Evolutionary conservation across 2,329 filamentous ascomycete genomes (phyloP), one percentile per base, ranked within the genome.

Genomic region (Lecanoromycetidae sp.): DNA sequence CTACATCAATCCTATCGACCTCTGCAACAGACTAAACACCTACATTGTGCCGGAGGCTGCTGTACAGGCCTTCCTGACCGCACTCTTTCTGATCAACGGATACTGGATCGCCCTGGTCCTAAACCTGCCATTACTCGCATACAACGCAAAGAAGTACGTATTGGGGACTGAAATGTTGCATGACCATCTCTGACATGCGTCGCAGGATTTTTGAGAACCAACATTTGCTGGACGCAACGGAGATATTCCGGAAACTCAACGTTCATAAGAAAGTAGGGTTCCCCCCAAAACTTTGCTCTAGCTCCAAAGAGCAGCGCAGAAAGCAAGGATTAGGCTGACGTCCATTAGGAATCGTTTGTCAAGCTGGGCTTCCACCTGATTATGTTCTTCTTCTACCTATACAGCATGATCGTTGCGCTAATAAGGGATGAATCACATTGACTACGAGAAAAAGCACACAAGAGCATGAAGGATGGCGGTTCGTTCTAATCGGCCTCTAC

Each of bases 301-400:
- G 26, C 13, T 10, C 12, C 26, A 23, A 27, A 17, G 15, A 30
- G 17, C 23, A 42, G 8, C 9, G 9, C 25, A 5, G n/a, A n/a
- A n/a, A n/a, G n/a, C n/a, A n/a, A n/a, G n/a, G n/a, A n/a, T n/a
- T 27, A 35, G 22, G 46, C 40, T 49, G 15, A 49, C 13, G 9
- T 2, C 10, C 25, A 39, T 30, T 56, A 94, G 88, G 91, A 98
- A 79, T 96, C 91, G 0, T 98, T 98, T 68, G 82, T 91, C 72
- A 98, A 98, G 74, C 85, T 98, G 35, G 91, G 90, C 48, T 98
- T 98, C 76, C 91, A 98, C 69, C 75, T 98, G 52, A 68, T 98
- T 71, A 95, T 98, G 87, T 98, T 98, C 79, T 98, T 98, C 80
- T 98, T 96, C 79, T 98, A 98, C 72, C 83, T 98, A 48, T 94